Base-by-base conservation (phyloP, 345 rosid genomes). In the Laguncularia racemosa region DNA sequence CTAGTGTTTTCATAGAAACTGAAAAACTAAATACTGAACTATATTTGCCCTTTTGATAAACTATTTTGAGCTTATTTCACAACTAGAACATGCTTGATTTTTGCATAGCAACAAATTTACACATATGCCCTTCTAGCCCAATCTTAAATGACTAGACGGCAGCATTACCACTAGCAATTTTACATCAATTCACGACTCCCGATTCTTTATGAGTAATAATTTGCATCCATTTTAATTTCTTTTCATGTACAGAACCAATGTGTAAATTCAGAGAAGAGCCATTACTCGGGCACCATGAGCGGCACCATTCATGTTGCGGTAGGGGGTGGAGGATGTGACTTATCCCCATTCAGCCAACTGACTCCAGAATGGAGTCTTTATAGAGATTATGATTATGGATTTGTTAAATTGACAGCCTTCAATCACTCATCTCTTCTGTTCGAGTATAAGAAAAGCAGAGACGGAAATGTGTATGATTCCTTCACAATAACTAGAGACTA, bases 261-360 rank as follows among this genome's bases (percentile, higher is more conserved):
- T 43, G 81, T 84, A 72, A 78, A 55, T 58, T 14, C 46, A 40
- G 95, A 77, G 33, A 84, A 67, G 59, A 44, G 59, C 44, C 80
- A 81, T 58, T 89, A 83, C 68, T 76, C 85, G 4, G 98, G 96
- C 66, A 61, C 77, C 0, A 56, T 84, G 63, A 68, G 66, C 8
- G 96, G 95, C 61, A 86, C 96, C 20, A 92, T 89, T 67, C 95
- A 86, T 49, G 84, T 89, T 10, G 98, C 89, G 1, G 95, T 59
- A n/a, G 98, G 95, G 2, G 97, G 97, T 45, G 97, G 70, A 58
- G 98, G 97, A 43, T 62, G 79, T 74, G 91, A 84, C 60, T 74
- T 92, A 45, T 77, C 93, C 3, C 2, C 47, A 4, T 92, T 72
- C 75, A 86, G 89, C 50, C 9, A 60, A 21, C n/a, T 76, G 17